These are phyloP conservation scores for Serpula lacrymans DNA, from an alignment of 768 basidiomycete species.

Conservation along the genomic window DNA sequence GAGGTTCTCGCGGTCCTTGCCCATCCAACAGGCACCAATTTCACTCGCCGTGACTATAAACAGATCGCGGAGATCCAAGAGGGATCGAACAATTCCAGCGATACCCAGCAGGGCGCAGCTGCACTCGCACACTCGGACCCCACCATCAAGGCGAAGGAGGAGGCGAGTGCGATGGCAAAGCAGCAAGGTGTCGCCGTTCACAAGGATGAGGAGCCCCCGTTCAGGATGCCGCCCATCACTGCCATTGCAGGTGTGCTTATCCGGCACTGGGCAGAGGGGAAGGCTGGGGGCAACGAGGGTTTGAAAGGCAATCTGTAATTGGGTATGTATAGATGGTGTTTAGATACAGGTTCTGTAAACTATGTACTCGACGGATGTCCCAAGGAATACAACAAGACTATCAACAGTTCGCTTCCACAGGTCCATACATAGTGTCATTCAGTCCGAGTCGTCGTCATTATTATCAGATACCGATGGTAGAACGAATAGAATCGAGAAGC, in stretches of 20 bases:
- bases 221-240: constrained; percentile 71
- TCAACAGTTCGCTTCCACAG: too few species aligned
- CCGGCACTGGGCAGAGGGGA: constrained; percentile 72
- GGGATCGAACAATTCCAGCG: constrained; percentile 23
- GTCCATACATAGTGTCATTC: background rate
- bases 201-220: constrained; percentile 43
- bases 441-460: background rate
- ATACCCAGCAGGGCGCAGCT: constrained; percentile 9
- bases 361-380: too few species aligned
- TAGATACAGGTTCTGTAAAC: too few species aligned
- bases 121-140: constrained; percentile 30
- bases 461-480: constrained; percentile 10
- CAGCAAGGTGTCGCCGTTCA: constrained; percentile 13
- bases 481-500: constrained; percentile 34
- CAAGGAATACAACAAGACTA: background rate
- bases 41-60: constrained; percentile 49
- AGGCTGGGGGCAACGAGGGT: constrained; percentile 25
- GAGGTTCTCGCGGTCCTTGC: constrained; percentile 64
- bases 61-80: constrained; percentile 41
- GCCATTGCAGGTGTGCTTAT: constrained; percentile 88
- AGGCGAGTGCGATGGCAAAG: constrained; percentile 15
- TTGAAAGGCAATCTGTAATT: constrained; percentile 9
- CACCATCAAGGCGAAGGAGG: constrained; percentile 15
- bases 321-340: constrained; percentile 5
- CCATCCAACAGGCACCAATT: constrained; percentile 48